These are phyloP conservation scores for Aschersonia sp. DNA, from an alignment of 2,329 filamentous ascomycete species.

Conservation along the genomic window DNA sequence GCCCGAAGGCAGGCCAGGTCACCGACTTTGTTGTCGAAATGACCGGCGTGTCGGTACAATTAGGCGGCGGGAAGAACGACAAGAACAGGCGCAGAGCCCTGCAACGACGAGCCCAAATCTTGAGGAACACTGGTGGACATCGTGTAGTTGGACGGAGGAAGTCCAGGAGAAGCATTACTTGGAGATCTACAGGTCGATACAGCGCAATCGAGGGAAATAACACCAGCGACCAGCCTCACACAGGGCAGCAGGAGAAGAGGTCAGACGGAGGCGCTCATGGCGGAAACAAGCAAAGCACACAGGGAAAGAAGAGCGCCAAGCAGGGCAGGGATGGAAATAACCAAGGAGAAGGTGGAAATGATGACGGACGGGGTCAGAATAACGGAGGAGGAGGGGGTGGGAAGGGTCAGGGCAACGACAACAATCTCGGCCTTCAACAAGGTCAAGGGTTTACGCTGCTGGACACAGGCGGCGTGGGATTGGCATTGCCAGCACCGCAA, in stretches of 20 bases:
- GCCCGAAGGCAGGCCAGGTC: background rate
- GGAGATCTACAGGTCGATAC: no score
- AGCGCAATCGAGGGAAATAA: no score
- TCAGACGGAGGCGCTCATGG: no score
- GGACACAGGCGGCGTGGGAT: background rate
- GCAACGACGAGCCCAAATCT: no score
- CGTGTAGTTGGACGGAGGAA: no score
- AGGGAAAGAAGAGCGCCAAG: no score
- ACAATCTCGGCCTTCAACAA: background rate
- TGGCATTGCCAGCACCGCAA: background rate
- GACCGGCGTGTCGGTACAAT: background rate
- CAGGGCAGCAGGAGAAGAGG: no score
- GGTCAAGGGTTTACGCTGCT: background rate
- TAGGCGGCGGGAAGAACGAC: background rate
- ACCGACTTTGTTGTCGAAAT: background rate
- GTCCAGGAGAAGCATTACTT: no score
- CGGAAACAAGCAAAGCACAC: no score
- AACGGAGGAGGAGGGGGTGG: background rate
- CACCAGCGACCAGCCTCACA: no score
- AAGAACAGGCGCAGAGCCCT: background rate
- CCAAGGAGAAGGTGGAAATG: background rate
- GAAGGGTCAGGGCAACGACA: background rate
- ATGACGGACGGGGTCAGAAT: background rate
- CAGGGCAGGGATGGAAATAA: background rate
- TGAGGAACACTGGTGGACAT: no score